These are phyloP conservation scores for Toxicodendron radicans DNA, from an alignment of 345 rosid species.

Conservation along the genomic window DNA sequence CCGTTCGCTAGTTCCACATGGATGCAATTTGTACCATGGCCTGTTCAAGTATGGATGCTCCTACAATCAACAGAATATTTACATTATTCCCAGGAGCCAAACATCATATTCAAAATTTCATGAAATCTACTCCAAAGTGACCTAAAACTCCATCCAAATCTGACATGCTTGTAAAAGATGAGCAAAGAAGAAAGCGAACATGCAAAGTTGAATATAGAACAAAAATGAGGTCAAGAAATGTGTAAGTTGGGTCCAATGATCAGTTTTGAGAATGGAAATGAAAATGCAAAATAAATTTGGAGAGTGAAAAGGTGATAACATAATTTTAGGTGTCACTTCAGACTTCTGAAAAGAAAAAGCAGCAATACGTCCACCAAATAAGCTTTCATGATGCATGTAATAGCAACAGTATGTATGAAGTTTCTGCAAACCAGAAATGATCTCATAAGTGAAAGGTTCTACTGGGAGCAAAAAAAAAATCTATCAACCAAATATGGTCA, in stretches of 20 bases:
- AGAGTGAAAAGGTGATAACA: too few relatives aligned
- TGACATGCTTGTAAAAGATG: too few relatives aligned
- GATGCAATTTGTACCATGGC: conserved; percentile 95
- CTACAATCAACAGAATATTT: conserved; percentile 32
- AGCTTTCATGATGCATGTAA: not conserved
- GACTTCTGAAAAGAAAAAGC: too few relatives aligned
- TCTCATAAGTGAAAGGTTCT: not conserved
- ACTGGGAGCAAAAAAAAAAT: not conserved
- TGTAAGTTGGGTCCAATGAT: too few relatives aligned
- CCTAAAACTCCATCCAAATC: too few relatives aligned
- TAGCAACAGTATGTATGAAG: not conserved
- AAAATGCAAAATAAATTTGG: too few relatives aligned
- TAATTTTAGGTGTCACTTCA: too few relatives aligned
- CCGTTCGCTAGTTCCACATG: conserved; percentile 88
- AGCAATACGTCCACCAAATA: not conserved
- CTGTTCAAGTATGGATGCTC: conserved; percentile 86
- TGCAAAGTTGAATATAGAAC: too few relatives aligned
- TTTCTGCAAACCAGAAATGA: not conserved
- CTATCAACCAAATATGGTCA: not conserved
- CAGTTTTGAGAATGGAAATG: too few relatives aligned
- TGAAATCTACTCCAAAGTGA: too few relatives aligned
- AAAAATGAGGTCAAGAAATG: too few relatives aligned
- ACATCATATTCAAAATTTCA: not conserved
- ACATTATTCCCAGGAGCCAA: not conserved
- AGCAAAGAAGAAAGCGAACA: too few relatives aligned